These are phyloP conservation scores for Ogataea ganodermae DNA, from an alignment of 805 yeast genomes.

Conservation along the genomic window DNA sequence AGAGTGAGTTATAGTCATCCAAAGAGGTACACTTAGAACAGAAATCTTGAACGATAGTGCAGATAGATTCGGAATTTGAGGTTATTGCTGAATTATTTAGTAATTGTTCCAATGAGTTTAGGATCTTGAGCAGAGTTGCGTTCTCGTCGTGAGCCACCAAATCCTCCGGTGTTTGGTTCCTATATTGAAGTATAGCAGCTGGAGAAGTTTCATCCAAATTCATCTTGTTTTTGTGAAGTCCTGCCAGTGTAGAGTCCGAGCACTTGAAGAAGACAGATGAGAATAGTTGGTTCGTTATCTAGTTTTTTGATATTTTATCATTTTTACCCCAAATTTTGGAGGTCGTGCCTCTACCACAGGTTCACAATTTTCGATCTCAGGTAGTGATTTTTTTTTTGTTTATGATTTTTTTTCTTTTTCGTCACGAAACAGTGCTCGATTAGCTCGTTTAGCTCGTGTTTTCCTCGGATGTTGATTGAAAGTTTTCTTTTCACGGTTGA, in stretches of 20 bases:
- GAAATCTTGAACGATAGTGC: conserved; percentile 9
- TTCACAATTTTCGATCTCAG: background rate
- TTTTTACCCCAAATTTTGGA: background rate
- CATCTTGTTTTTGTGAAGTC: too few species aligned
- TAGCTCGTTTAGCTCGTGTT: conserved; percentile 1
- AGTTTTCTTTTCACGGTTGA: too few species aligned
- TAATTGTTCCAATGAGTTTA: background rate
- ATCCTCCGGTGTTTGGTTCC: background rate
- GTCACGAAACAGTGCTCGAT: background rate
- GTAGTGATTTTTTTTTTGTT: background rate
- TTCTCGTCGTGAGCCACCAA: background rate
- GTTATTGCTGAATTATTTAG: background rate
- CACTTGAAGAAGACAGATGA: background rate
- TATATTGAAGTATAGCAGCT: too few species aligned
- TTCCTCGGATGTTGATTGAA: background rate
- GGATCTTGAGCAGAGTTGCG: background rate
- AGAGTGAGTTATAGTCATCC: conserved; percentile 8
- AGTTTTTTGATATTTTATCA: background rate
- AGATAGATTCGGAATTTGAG: background rate
- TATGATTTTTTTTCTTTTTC: background rate
- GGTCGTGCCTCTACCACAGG: background rate
- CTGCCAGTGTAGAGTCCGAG: background rate
- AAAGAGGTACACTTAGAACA: conserved; percentile 8
- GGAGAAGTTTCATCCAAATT: too few species aligned
- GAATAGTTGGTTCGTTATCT: background rate